Conservation (phyloP, 2,329 filamentous ascomycete species). For the Eutypella sp. region DNA sequence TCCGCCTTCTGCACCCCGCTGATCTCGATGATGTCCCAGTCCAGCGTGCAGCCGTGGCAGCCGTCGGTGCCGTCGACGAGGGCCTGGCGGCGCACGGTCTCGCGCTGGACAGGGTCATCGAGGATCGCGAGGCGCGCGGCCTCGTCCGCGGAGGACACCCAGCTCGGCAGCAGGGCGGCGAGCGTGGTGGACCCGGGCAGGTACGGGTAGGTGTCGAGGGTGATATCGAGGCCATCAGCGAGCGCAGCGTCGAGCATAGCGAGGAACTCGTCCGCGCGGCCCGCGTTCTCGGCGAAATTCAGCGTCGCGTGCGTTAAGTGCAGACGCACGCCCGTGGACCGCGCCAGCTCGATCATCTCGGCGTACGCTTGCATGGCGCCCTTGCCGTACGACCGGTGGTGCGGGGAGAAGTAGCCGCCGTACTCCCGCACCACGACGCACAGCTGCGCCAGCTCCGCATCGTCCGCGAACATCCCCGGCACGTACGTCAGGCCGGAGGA, state of each 20-base stretch:
- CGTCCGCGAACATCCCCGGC: neutral
- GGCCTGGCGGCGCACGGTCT: neutral
- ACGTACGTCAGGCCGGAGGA: neutral
- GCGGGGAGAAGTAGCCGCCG: neutral
- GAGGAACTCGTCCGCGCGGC: slow-evolving; percentile 1
- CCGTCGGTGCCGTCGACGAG: slow-evolving; percentile 1
- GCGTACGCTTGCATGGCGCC: neutral
- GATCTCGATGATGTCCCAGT: slow-evolving; percentile 1
- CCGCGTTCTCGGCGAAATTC: neutral
- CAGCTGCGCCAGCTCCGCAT: neutral
- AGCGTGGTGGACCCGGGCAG: neutral
- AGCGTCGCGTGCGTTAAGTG: neutral
- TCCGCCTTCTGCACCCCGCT: neutral
- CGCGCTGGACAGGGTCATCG: neutral
- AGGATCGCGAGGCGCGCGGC: neutral
- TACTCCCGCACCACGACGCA: neutral
- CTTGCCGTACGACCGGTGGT: slow-evolving; percentile 1
- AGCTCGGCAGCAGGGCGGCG: neutral
- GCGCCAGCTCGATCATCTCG: slow-evolving; percentile 1
- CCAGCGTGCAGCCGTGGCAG: slow-evolving; percentile 1
- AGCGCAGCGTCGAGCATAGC: neutral
- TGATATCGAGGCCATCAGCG: neutral
- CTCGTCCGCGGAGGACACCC: neutral
- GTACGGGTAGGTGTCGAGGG: slow-evolving; percentile 1
- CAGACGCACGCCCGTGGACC: neutral